phyloP scores from a whole-genome alignment of 2,329 filamentous ascomycete genomes.

The Colletotrichum sojae region DNA sequence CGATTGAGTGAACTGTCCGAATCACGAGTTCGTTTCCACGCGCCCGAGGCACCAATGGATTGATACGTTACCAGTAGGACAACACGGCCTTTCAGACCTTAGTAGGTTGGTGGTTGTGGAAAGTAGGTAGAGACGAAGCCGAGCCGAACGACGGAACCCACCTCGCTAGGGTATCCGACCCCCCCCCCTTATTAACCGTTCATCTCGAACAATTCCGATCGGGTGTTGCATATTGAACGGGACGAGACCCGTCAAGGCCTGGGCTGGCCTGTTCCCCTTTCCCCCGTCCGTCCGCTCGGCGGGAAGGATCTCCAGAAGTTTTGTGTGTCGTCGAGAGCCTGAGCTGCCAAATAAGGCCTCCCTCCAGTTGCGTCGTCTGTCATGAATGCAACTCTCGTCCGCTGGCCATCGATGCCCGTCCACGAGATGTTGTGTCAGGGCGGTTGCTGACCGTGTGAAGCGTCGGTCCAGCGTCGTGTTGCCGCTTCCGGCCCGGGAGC shows the following conservation, averaged over 20 bases:
- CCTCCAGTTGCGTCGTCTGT: not conserved
- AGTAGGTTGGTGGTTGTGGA: not conserved
- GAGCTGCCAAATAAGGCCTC: not conserved
- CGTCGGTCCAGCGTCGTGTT: not conserved
- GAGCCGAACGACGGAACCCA: slow-evolving; percentile 32
- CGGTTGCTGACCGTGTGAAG: not conserved
- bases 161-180: slow-evolving; percentile 31
- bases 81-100: no score
- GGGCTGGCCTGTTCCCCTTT: not conserved
- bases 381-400: not conserved
- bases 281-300: not conserved
- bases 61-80: no score
- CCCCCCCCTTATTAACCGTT: slow-evolving; percentile 14
- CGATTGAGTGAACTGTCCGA: no score
- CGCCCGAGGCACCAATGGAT: not conserved
- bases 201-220: slow-evolving; percentile 22
- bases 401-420: not conserved
- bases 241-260: slow-evolving; percentile 4
- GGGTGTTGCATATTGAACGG: slow-evolving; percentile 28
- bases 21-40: no score
- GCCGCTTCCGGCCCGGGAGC: slow-evolving; percentile 9
- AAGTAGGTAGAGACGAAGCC: slow-evolving; percentile 20
- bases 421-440: not conserved
- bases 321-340: not conserved
- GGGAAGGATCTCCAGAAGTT: slow-evolving; percentile 15